Evolutionary conservation across 805 yeast genomes (phyloP), one percentile per base, ranked within the genome.

Genomic region (Teunomyces kruisii): DNA sequence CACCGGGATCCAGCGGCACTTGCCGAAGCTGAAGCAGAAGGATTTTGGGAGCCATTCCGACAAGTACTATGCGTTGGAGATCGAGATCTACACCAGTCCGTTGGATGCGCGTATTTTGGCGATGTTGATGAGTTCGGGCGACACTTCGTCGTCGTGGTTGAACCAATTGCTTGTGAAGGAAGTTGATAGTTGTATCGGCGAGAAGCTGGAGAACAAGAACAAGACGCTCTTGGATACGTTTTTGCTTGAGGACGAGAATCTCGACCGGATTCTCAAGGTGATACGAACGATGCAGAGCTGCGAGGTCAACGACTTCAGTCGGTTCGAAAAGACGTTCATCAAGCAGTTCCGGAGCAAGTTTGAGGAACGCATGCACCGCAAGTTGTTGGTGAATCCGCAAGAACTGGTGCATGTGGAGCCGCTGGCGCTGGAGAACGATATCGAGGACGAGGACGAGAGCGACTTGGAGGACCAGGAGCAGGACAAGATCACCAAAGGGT

Each of bases 11-110:
- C 45, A 44, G 44, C 32, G 32, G 37, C 10, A 37, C 29, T 35
- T 77, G n/a, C 84, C 86, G 3, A 59, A 70, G 15, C 67, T 75
- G n/a, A 80, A 80, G 52, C 57, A 72, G 48, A 74, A 76, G 45
- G 90, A 85, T 49, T 83, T 77, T 59, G 96, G 96, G 0, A 79
- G 76, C 32, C 90, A 88, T 58, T 75, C 88, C 0, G 79, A 79
- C 37, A 75, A 72, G 48, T 89, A 88, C 63, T 88, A 88, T 58
- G 66, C 86, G 2, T 66, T 88, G 19, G 78, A 80, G 28, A 75
- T 88, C 32, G 76, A 79, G 40, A 72, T 85, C 8, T 85, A 83
- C 67, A 68, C 77, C 46, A 78, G 77, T 40, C 61, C 68, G 1
- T 51, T 69, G 5, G 94, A 87, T 55, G 64, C 27, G 6, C 38